phyloP scores from a whole-genome alignment of 345 rosid genomes.

The Trapa incisa region DNA sequence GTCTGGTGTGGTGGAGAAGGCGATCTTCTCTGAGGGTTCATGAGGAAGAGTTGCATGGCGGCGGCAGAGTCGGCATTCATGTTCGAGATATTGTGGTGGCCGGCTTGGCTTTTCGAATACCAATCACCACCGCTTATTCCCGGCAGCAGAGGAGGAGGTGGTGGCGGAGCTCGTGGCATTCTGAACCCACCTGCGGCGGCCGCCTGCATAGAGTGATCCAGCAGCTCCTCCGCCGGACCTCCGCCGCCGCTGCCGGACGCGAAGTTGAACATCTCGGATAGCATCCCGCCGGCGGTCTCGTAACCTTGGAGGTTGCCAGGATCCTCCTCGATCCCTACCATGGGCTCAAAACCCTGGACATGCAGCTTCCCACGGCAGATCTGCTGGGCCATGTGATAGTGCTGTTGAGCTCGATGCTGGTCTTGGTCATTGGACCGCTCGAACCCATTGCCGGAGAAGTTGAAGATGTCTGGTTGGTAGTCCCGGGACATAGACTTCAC shows the following conservation, averaged over 20 bases:
- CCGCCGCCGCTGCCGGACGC: conserved; percentile 24
- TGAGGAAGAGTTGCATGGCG: conserved; percentile 85
- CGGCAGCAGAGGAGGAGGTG: background rate
- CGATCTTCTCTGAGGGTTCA: conserved; percentile 81
- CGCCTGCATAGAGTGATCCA: conserved; percentile 13
- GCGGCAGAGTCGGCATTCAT: conserved; percentile 63
- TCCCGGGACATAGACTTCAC: background rate
- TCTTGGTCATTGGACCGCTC: conserved; percentile 6
- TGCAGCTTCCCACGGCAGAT: conserved; percentile 60
- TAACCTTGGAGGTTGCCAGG: conserved; percentile 34
- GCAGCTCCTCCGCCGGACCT: conserved; percentile 21
- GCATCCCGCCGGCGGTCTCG: conserved; percentile 60
- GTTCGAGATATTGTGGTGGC: conserved; percentile 20
- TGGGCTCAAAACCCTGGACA: conserved; percentile 23
- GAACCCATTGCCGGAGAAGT: background rate
- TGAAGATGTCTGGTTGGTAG: background rate
- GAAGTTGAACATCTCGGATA: conserved; percentile 92
- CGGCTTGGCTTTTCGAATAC: background rate
- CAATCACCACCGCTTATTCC: background rate
- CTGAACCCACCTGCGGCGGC: background rate
- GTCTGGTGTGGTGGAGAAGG: conserved; percentile 46
- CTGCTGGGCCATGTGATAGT: conserved; percentile 42
- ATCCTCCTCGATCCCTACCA: conserved; percentile 40
- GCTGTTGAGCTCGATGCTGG: conserved; percentile 24
- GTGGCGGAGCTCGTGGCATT: background rate